Conservation (phyloP, 352 stramenopile species). For the Globisporangium uncinulatum region DNA sequence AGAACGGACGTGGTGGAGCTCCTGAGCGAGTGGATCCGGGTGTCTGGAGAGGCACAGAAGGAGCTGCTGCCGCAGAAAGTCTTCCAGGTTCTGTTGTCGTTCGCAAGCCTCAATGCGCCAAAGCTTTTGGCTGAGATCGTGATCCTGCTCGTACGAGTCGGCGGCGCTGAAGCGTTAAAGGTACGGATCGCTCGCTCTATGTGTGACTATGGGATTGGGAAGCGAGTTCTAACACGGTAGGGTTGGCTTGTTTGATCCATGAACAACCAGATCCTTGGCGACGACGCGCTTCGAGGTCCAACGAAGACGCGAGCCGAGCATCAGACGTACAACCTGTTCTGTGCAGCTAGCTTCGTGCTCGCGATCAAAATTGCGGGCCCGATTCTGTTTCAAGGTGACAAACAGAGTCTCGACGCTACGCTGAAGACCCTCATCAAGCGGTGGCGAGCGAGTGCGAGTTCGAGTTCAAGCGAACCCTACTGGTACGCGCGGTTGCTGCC, state of each 20-base stretch:
- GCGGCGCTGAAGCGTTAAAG: conserved; percentile 34
- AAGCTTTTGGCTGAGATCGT: conserved; percentile 26
- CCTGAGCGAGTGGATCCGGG: conserved; percentile 22
- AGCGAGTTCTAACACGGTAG: neutral
- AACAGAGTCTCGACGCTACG: neutral
- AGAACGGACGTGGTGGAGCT: conserved; percentile 12
- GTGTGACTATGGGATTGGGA: neutral
- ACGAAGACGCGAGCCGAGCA: conserved; percentile 9
- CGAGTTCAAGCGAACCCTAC: neutral
- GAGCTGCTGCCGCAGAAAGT: conserved; percentile 9
- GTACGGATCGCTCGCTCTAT: conserved; percentile 14
- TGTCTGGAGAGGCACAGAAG: neutral
- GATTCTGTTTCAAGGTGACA: neutral
- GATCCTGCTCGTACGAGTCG: conserved; percentile 26
- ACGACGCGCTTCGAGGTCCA: conserved; percentile 17
- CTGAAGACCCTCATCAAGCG: conserved; percentile 3
- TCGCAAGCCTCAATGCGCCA: conserved; percentile 17
- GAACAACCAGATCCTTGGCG: conserved; percentile 15
- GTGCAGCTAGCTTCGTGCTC: conserved; percentile 38
- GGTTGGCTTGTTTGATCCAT: neutral
- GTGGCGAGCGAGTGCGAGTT: neutral
- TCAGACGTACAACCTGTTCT: conserved; percentile 33
- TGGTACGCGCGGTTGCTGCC: conserved; percentile 11
- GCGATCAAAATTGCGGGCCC: conserved; percentile 7
- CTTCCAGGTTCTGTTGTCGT: conserved; percentile 29